Base-by-base conservation (phyloP, 805 yeast species). In the Brettanomyces custersianus region DNA sequence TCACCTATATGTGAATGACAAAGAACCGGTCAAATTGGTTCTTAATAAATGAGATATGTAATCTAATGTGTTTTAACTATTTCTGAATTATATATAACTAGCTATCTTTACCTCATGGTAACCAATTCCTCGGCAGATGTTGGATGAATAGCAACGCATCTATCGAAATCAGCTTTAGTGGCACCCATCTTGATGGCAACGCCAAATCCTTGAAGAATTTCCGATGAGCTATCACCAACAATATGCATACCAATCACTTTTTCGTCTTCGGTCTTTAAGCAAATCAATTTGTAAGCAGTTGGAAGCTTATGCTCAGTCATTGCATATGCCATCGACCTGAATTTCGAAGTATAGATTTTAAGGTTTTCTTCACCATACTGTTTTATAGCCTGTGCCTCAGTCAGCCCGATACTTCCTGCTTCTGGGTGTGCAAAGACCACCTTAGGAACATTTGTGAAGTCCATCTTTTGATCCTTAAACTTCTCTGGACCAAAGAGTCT, bases 131-230 rank as follows among this genome's bases (percentile, higher is more conserved):
- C 99, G 29, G 98, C 98, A 46, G 94, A 77, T 2, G 98, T 92
- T 44, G 99, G 99, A 59, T 92, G 99, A 55, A 92, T 92, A 25
- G 99, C 99, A 30, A 92, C 97, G 66, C 94, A 84, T 58, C 66
- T 77, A 63, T 92, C 99, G 46, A 92, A 92, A 59, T 92, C 96
- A 31, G 74, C 75, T 68, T 92, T 92, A 25, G 99, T 92, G 29
- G 98, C 98, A 23, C 99, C 99, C 98, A 92, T 92, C 66, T 88
- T 88, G 45, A 92, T 66, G 34, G 98, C 98, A 37, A 88, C 98
- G 40, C 97, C 98, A 53, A 92, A 92, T 26, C 98, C 99, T 69
- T 92, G 99, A 50, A 92, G 70, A 40, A 92, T 88, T 62, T 92
- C 99, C 22, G 95, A 77, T 35, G 92, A 76, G 7, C 74, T 63